phyloP scores from a whole-genome alignment of 2,329 filamentous ascomycete genomes.

The Colletotrichum graminicola region DNA sequence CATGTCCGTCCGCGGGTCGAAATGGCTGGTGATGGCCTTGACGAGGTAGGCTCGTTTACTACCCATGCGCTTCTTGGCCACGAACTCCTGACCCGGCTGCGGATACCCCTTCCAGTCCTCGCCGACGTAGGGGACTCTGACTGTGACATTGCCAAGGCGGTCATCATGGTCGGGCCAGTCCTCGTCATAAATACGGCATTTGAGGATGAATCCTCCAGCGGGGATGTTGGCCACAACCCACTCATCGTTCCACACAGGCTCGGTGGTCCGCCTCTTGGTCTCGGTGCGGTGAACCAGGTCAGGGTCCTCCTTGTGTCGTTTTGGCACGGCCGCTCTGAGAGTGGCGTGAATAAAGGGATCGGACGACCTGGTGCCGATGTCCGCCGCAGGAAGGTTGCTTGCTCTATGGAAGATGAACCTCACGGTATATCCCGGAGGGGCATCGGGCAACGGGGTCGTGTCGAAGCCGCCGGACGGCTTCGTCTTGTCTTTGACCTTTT shows the following conservation, averaged over 20 bases:
- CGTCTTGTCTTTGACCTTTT: slow-evolving; percentile 55
- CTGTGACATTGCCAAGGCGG: slow-evolving; percentile 85
- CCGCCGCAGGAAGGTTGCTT: slow-evolving; percentile 83
- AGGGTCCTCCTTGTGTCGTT: slow-evolving; percentile 88
- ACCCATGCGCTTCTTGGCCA: slow-evolving; percentile 84
- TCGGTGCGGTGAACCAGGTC: slow-evolving; percentile 79
- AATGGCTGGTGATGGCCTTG: slow-evolving; percentile 74
- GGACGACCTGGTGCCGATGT: slow-evolving; percentile 81
- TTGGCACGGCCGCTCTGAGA: slow-evolving; percentile 77
- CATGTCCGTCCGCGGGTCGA: slow-evolving; percentile 73
- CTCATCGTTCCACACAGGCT: slow-evolving; percentile 85
- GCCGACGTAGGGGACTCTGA: slow-evolving; percentile 70
- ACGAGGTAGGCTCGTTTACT: slow-evolving; percentile 89
- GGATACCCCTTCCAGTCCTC: slow-evolving; percentile 78
- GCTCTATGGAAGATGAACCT: slow-evolving; percentile 88
- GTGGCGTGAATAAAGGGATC: slow-evolving; percentile 87
- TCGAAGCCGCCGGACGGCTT: slow-evolving; percentile 84
- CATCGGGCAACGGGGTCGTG: slow-evolving; percentile 79
- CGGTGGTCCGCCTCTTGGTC: slow-evolving; percentile 77
- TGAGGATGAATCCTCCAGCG: slow-evolving; percentile 82
- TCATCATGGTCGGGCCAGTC: slow-evolving; percentile 90
- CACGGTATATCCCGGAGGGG: slow-evolving; percentile 84
- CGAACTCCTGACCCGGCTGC: slow-evolving; percentile 69
- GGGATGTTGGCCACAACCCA: slow-evolving; percentile 94
- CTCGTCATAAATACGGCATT: slow-evolving; percentile 90